phyloP scores from a whole-genome alignment of 768 basidiomycete genomes.

The Lactarius evosmus region DNA sequence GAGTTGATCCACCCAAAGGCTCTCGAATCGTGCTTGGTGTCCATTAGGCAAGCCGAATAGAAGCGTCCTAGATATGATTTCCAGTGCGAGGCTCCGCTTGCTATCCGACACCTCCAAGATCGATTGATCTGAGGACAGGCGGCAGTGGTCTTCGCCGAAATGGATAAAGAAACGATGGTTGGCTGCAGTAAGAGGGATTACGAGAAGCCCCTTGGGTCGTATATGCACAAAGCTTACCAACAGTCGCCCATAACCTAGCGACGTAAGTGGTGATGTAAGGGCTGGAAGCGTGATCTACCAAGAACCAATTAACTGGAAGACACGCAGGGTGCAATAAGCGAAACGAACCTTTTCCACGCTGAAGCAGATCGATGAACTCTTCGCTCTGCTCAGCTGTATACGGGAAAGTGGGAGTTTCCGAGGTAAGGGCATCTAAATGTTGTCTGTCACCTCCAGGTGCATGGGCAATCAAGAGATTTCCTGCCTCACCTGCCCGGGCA shows the following conservation, averaged over 20 bases:
- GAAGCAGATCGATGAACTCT: slow-evolving; percentile 1
- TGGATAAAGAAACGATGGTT: not conserved
- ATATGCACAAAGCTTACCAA: not conserved
- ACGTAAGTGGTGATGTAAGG: not conserved
- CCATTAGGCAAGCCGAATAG: not conserved
- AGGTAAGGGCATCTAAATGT: not conserved
- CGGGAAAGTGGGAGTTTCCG: not conserved
- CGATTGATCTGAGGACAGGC: not conserved
- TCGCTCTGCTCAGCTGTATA: not conserved
- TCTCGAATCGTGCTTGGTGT: not conserved
- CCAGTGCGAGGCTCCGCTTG: not conserved
- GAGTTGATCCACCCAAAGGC: not conserved
- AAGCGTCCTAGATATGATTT: not conserved
- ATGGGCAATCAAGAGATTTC: not conserved
- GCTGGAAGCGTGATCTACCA: not conserved
- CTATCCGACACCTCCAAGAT: not conserved
- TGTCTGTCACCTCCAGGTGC: not conserved
- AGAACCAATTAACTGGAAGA: not conserved
- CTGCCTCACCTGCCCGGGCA: not conserved
- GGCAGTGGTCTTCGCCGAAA: not conserved
- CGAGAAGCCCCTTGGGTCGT: not conserved
- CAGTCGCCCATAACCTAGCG: not conserved
- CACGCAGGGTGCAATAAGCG: not conserved
- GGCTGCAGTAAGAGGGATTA: not conserved
- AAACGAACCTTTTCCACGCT: slow-evolving; percentile 1